Evolutionary conservation across 805 yeast genomes (phyloP).

Genomic region (Candida anglica): DNA sequence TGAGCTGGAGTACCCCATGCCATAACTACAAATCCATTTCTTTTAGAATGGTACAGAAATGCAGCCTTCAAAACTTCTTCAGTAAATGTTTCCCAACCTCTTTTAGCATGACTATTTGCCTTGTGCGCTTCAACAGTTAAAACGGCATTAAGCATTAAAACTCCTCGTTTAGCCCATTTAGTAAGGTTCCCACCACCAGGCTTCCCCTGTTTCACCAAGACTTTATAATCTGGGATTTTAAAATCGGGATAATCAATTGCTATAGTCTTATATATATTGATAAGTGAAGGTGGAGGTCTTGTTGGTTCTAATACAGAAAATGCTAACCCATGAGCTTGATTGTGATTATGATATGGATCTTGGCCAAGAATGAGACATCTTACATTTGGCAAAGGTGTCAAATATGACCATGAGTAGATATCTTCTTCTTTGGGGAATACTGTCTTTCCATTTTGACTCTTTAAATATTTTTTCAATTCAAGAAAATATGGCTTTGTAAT

Average conservation of each 20-base stretch:
- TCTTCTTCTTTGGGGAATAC: constrained; percentile 77
- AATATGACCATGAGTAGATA: constrained; percentile 87
- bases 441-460: constrained; percentile 41
- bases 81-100: constrained; percentile 93
- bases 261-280: constrained; percentile 81
- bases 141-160: constrained; percentile 79
- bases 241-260: constrained; percentile 64
- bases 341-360: constrained; percentile 90
- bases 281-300: constrained; percentile 78
- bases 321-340: constrained; percentile 96
- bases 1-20: constrained; percentile 84
- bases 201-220: constrained; percentile 16
- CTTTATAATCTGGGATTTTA: constrained; percentile 43
- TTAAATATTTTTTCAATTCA: constrained; percentile 61
- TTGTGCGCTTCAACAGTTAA: constrained; percentile 89
- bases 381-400: constrained; percentile 71
- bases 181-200: constrained; percentile 64
- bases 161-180: constrained; percentile 86
- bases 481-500: constrained; percentile 84
- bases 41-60: constrained; percentile 42
- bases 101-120: constrained; percentile 86
- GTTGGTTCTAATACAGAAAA: constrained; percentile 83
- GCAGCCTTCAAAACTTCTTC: constrained; percentile 58
- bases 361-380: constrained; percentile 87
- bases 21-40: constrained; percentile 62